Percentiles rank a stretch among this genome's conserved stretches.
Conservation (phyloP, 164 flowering plant genomes). For the Akebia trifoliata region DNA sequence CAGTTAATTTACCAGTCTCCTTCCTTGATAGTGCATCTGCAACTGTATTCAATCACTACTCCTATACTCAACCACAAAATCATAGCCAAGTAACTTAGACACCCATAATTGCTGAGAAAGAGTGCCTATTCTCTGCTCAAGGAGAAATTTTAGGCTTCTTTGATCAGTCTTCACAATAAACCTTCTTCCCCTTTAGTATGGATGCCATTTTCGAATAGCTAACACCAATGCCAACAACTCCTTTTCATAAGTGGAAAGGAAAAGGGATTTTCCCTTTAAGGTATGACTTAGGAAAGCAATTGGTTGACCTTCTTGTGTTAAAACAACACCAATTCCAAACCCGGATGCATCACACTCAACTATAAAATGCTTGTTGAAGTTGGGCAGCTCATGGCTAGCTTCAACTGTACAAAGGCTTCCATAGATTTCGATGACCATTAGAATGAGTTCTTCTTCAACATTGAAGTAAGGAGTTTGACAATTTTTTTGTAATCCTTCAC, state of each 20-base stretch:
- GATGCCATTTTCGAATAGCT: slow-evolving; percentile 8
- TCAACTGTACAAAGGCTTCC: slow-evolving; percentile 10
- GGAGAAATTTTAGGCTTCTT: slow-evolving; percentile 8
- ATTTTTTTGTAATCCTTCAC: slow-evolving; percentile 2
- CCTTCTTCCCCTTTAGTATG: slow-evolving; percentile 2
- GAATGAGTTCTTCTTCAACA: slow-evolving; percentile 10
- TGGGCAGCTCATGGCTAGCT: neutral
- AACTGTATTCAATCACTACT: neutral
- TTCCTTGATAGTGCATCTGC: slow-evolving; percentile 13
- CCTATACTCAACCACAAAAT: neutral
- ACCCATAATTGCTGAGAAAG: slow-evolving; percentile 6
- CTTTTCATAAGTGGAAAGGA: no score
- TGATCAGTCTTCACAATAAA: slow-evolving; percentile 10
- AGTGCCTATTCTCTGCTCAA: neutral
- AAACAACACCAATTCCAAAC: no score
- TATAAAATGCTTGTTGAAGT: slow-evolving; percentile 1
- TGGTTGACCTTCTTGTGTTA: slow-evolving; percentile 14
- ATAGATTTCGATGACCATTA: neutral
- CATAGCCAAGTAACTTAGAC: slow-evolving; percentile 6
- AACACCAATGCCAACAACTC: no score
- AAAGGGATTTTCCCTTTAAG: no score
- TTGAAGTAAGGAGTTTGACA: neutral
- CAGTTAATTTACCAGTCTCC: neutral
- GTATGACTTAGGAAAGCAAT: slow-evolving; percentile 15
- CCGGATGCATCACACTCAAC: slow-evolving; percentile 10